phyloP scores from a whole-genome alignment of 176 grass and related monocot species.

The Typha latifolia region DNA sequence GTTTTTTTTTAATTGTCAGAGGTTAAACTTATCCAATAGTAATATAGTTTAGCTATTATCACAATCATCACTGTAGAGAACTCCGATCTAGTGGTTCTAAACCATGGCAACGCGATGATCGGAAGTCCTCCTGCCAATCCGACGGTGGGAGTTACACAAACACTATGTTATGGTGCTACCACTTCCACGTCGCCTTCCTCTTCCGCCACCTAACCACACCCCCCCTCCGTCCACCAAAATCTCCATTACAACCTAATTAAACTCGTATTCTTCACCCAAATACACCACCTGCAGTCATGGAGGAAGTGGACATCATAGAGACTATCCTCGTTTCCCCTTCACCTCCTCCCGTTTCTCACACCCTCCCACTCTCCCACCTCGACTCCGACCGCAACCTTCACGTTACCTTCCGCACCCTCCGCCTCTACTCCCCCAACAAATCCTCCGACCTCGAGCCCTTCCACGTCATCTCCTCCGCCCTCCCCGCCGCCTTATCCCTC shows the following conservation, averaged over 20 bases:
- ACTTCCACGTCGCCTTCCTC: not conserved
- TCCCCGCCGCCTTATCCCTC: slow-evolving; percentile 35
- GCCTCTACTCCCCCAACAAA: slow-evolving; percentile 29
- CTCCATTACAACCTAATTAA: too few species aligned
- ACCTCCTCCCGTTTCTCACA: not conserved
- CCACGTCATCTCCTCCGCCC: slow-evolving; percentile 26
- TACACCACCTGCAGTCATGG: not conserved
- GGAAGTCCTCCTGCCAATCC: not conserved
- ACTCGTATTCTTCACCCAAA: not conserved
- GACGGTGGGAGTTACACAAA: not conserved
- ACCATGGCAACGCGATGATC: not conserved
- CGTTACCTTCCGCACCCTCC: slow-evolving; percentile 54
- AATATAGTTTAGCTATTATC: too few species aligned
- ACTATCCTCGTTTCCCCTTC: slow-evolving; percentile 30
- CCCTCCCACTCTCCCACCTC: slow-evolving; percentile 39
- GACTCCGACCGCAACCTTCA: slow-evolving; percentile 64
- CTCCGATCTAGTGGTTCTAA: not conserved
- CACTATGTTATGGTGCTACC: not conserved
- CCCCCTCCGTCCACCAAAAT: too few species aligned
- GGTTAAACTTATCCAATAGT: too few species aligned
- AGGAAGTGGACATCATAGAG: slow-evolving; percentile 12
- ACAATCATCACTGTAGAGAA: not conserved
- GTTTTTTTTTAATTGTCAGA: too few species aligned
- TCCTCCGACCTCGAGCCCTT: slow-evolving; percentile 16
- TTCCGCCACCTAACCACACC: not conserved